Evolutionary conservation across 495 filamentous ascomycete species (phyloP).

Genomic region (Lophiotrema nucula): DNA sequence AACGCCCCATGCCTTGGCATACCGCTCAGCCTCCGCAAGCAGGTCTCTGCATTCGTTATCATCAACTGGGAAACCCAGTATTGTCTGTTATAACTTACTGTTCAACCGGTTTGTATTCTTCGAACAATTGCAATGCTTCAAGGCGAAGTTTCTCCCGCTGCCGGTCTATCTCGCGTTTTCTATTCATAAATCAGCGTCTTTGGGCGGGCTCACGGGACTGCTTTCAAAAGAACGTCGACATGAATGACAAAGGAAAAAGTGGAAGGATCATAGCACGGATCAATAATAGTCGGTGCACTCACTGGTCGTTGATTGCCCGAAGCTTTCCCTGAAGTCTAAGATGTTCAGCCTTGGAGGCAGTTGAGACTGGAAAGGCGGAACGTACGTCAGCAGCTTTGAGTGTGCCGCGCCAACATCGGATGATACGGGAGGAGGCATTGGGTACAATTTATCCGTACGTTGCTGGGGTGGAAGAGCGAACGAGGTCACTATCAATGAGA

Average conservation of each 20-base stretch:
- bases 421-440: too few species aligned
- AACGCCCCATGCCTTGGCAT: not conserved
- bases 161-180: conserved; percentile 1
- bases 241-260: not conserved
- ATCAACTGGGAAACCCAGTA: not conserved
- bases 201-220: not conserved
- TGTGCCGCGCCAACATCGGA: too few species aligned
- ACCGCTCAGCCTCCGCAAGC: not conserved
- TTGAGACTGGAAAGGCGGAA: too few species aligned
- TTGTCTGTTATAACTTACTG: not conserved
- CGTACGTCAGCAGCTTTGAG: too few species aligned
- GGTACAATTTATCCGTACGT: too few species aligned
- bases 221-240: not conserved
- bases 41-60: not conserved
- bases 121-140: not conserved
- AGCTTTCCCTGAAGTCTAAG: not conserved
- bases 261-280: not conserved
- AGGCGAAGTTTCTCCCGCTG: not conserved
- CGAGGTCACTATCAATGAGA: too few species aligned
- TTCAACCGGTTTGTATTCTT: conserved; percentile 3
- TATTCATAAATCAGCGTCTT: not conserved
- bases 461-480: too few species aligned
- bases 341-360: too few species aligned
- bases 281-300: not conserved
- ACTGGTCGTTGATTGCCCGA: not conserved